A percentile compares a stretch with the other conserved stretches of the same genome.
These are phyloP conservation scores for Ceratocystis papillata DNA, from an alignment of 2,329 filamentous ascomycete genomes.

Conservation along the genomic window DNA sequence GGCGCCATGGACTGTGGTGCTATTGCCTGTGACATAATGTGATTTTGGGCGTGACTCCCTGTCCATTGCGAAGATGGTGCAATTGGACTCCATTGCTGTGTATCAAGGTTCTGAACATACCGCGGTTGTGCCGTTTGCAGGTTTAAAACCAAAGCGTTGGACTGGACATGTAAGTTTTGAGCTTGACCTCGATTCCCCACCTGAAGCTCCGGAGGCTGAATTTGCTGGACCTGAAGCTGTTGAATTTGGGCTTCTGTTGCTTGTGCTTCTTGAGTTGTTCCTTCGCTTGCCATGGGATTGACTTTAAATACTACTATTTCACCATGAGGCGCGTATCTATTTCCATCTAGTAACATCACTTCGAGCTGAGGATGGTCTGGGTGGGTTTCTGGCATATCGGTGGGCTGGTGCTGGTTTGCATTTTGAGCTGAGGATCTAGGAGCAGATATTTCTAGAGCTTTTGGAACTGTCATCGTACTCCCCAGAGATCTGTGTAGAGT, in stretches of 20 bases:
- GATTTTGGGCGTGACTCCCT: neutral
- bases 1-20: too few relatives aligned
- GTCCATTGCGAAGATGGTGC: neutral
- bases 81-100: neutral
- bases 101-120: neutral
- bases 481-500: neutral
- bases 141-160: slow-evolving; percentile 4
- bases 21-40: too few relatives aligned
- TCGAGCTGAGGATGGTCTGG: too few relatives aligned
- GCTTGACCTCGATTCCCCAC: neutral
- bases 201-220: neutral
- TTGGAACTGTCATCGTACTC: neutral
- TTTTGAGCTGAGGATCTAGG: too few relatives aligned
- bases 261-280: neutral
- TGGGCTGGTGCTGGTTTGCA: too few relatives aligned
- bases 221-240: neutral
- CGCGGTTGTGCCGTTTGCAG: neutral
- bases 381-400: too few relatives aligned
- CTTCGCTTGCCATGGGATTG: too few relatives aligned
- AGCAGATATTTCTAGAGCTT: too few relatives aligned
- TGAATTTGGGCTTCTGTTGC: neutral
- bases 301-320: too few relatives aligned
- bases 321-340: too few relatives aligned
- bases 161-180: neutral
- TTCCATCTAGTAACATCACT: too few relatives aligned